Evolutionary conservation across 2,329 filamentous ascomycete species (phyloP).

Genomic region (Aureobasidium sp.): DNA sequence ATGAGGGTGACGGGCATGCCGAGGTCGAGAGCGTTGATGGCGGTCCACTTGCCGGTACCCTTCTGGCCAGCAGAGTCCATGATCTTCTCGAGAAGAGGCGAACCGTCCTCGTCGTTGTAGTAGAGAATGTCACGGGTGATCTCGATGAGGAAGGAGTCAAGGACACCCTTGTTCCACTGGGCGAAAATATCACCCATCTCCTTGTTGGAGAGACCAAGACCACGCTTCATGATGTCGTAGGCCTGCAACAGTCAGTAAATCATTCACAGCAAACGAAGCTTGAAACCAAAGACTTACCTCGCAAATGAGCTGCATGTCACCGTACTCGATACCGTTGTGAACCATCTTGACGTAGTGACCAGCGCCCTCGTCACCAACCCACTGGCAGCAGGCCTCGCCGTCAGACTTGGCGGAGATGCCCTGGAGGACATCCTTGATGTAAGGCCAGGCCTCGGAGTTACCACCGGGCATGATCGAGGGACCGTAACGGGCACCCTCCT

Average conservation of each 20-base stretch:
- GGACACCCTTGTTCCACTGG: slow-evolving; percentile 97
- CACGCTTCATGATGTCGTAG: slow-evolving; percentile 99
- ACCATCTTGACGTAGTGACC: slow-evolving; percentile 99
- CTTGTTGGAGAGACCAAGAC: slow-evolving; percentile 77
- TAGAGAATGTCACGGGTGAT: slow-evolving; percentile 98
- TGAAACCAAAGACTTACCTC: slow-evolving; percentile 55
- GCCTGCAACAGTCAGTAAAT: slow-evolving; percentile 49
- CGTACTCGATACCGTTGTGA: slow-evolving; percentile 99
- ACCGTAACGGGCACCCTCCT: slow-evolving; percentile 96
- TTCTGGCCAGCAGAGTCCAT: slow-evolving; percentile 98
- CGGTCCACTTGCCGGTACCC: slow-evolving; percentile 99
- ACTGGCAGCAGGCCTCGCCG: slow-evolving; percentile 95
- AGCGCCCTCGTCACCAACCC: slow-evolving; percentile 98
- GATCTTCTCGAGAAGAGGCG: slow-evolving; percentile 93
- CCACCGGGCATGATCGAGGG: slow-evolving; percentile 98
- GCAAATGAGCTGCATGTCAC: slow-evolving; percentile 99
- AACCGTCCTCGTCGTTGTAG: slow-evolving; percentile 92
- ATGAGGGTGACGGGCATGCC: slow-evolving; percentile 98
- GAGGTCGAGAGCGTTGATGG: slow-evolving; percentile 96
- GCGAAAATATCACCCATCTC: slow-evolving; percentile 92
- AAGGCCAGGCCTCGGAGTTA: slow-evolving; percentile 94
- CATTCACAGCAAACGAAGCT: background rate
- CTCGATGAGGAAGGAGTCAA: slow-evolving; percentile 98
- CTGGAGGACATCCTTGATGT: slow-evolving; percentile 99
- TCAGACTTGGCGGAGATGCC: slow-evolving; percentile 96